Evolutionary conservation across 805 yeast species (phyloP).

Genomic region (Wickerhamomyces rabaulensis): DNA sequence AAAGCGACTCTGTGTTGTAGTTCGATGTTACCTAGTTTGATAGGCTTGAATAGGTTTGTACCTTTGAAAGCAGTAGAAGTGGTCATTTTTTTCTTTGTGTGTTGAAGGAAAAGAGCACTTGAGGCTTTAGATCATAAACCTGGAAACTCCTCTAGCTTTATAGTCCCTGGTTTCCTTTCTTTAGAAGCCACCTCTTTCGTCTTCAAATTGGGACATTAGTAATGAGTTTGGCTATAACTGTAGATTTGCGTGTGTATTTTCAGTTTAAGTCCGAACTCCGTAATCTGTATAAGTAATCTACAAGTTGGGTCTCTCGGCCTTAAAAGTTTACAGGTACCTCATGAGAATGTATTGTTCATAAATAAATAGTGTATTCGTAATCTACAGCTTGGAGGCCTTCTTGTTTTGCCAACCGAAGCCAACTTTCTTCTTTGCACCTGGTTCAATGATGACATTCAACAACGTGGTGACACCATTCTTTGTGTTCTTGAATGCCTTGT

Average conservation of each 20-base stretch:
- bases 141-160: conserved; percentile 24
- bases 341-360: too few species aligned
- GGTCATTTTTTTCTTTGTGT: not conserved
- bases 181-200: not conserved
- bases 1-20: conserved; percentile 35
- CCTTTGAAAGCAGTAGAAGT: not conserved
- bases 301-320: too few species aligned
- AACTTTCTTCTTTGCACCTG: conserved; percentile 48
- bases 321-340: too few species aligned
- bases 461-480: conserved; percentile 35
- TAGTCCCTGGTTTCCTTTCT: not conserved
- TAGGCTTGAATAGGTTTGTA: conserved; percentile 31
- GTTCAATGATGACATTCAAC: conserved; percentile 57
- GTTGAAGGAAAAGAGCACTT: too few species aligned
- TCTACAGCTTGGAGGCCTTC: conserved; percentile 15
- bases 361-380: too few species aligned
- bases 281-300: not conserved
- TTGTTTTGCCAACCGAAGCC: conserved; percentile 70
- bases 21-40: conserved; percentile 30
- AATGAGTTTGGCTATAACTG: too few species aligned
- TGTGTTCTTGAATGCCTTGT: conserved; percentile 31
- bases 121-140: not conserved
- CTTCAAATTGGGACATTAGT: not conserved
- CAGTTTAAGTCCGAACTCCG: not conserved
- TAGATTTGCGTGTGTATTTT: too few species aligned